These are phyloP conservation scores for Scutellaria baicalensis DNA, from an alignment of 257 asterid species.

Conservation along the genomic window DNA sequence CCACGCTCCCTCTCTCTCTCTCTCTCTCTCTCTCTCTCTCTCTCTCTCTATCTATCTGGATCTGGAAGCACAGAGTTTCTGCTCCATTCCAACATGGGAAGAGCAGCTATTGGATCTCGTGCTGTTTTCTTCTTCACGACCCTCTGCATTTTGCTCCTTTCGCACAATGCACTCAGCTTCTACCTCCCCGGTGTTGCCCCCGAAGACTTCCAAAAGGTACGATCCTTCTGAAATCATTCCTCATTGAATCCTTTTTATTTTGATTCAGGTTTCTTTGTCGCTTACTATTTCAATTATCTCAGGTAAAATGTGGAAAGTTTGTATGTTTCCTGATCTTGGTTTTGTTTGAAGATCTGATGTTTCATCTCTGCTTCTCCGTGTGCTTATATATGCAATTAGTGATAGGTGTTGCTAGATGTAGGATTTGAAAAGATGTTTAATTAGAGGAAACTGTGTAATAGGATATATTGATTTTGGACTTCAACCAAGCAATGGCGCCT, in stretches of 20 bases:
- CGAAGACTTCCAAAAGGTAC: constrained; percentile 66
- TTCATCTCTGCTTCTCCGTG: neutral
- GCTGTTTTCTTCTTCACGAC: constrained; percentile 19
- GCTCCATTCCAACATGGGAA: constrained; percentile 24
- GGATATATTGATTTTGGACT: neutral
- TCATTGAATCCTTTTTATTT: neutral
- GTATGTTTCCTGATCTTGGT: constrained; percentile 12
- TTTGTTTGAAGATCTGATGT: constrained; percentile 24
- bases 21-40: constrained; percentile 1
- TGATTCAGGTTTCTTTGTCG: neutral
- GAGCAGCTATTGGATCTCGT: constrained; percentile 22
- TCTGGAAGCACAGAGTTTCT: constrained; percentile 24
- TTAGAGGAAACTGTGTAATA: neutral
- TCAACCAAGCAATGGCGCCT: neutral
- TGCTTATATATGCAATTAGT: neutral
- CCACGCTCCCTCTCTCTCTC: constrained; percentile 14
- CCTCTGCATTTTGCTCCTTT: constrained; percentile 36
- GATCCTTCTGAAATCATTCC: neutral
- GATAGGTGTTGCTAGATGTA: neutral
- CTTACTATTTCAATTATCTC: neutral
- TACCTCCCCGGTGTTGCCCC: constrained; percentile 93
- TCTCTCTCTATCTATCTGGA: constrained; percentile 21
- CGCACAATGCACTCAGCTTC: constrained; percentile 47
- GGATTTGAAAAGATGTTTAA: neutral
- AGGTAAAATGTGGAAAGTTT: neutral